phyloP scores from a whole-genome alignment of 2,329 filamentous ascomycete genomes.

The Monosporascus sp. region DNA sequence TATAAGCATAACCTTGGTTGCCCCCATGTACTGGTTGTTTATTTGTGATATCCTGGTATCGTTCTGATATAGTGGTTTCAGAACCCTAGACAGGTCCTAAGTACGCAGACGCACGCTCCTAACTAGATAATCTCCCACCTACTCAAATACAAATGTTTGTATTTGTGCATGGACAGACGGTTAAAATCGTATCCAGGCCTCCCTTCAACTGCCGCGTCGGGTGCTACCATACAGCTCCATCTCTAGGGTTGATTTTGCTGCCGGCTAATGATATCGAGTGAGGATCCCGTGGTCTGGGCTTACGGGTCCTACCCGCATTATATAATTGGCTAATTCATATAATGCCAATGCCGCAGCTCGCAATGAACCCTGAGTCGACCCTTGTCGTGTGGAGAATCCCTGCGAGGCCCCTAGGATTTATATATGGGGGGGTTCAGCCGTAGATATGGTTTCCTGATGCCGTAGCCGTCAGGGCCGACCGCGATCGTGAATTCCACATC shows the following conservation, averaged over 20 bases:
- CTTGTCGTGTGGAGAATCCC: background rate
- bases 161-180: background rate
- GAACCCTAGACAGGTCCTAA: no score
- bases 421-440: background rate
- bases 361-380: slow-evolving; percentile 4
- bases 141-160: no score
- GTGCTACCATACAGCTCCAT: slow-evolving; percentile 11
- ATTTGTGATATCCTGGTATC: no score
- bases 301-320: slow-evolving; percentile 5
- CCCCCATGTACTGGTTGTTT: no score
- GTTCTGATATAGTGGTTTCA: no score
- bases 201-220: background rate
- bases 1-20: no score
- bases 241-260: slow-evolving; percentile 8
- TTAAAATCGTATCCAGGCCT: background rate
- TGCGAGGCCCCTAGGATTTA: background rate
- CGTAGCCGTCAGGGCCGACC: background rate
- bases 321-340: slow-evolving; percentile 5
- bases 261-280: slow-evolving; percentile 21
- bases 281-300: slow-evolving; percentile 8
- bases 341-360: slow-evolving; percentile 10
- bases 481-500: no score
- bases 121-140: no score
- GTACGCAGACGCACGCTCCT: no score
- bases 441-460: background rate